Evolutionary conservation across 1,284 basidiomycete species (phyloP).

Genomic region (Ustilago shanxiensis): DNA sequence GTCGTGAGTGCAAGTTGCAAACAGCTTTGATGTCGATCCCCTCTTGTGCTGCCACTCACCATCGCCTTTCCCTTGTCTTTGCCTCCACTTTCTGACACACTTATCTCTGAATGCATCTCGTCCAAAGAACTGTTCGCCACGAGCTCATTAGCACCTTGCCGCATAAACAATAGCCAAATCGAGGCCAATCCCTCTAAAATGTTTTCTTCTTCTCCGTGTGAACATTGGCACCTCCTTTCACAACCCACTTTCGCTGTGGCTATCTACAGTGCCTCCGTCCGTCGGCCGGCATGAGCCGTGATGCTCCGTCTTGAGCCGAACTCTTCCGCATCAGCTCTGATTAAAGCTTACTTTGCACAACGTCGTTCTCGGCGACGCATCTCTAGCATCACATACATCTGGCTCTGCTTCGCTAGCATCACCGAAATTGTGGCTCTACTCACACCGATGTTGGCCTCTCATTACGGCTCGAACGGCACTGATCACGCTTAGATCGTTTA

Average conservation of each 20-base stretch:
- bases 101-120: background rate
- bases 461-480: background rate
- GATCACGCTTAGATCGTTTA: background rate
- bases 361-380: constrained; percentile 13
- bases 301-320: background rate
- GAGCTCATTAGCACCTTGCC: background rate
- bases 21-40: background rate
- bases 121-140: background rate
- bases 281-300: background rate
- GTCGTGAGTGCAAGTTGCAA: no score
- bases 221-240: constrained; percentile 4
- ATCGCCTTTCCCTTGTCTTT: no score
- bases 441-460: background rate
- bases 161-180: background rate
- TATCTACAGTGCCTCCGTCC: background rate
- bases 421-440: background rate
- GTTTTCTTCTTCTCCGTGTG: background rate
- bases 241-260: background rate
- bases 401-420: background rate
- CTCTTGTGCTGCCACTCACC: background rate
- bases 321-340: background rate
- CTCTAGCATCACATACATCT: background rate
- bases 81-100: background rate
- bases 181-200: background rate
- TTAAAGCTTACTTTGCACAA: background rate